A percentile compares a stretch with the other conserved stretches of the same genome.
phyloP scores from a whole-genome alignment of 2,329 filamentous ascomycete genomes.

The Paradendryphiella salina region DNA sequence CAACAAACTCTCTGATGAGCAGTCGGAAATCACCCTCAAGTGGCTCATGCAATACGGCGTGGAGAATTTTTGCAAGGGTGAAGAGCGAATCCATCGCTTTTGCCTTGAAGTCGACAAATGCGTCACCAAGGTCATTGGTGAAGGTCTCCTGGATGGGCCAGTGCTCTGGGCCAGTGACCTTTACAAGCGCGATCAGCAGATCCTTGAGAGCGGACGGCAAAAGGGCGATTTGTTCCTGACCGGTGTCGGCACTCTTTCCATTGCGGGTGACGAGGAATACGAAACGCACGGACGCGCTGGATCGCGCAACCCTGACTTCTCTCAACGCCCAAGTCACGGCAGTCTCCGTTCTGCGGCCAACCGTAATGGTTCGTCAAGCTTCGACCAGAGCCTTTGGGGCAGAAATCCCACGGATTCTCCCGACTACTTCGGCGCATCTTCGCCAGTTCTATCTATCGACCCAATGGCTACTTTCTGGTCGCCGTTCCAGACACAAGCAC shows the following conservation, averaged over 20 bases:
- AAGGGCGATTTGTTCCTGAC: slow-evolving; percentile 55
- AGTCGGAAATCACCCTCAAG: slow-evolving; percentile 78
- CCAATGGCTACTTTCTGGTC: slow-evolving; percentile 87
- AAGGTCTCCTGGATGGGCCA: slow-evolving; percentile 80
- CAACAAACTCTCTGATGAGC: slow-evolving; percentile 95
- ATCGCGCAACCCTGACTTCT: slow-evolving; percentile 50
- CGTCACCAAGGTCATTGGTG: slow-evolving; percentile 81
- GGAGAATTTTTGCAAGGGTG: slow-evolving; percentile 91
- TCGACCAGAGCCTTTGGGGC: slow-evolving; percentile 69
- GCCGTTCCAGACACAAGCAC: slow-evolving; percentile 70
- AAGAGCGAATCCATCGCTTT: slow-evolving; percentile 93
- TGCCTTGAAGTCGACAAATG: slow-evolving; percentile 87
- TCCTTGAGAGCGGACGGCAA: slow-evolving; percentile 57
- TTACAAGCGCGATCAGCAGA: slow-evolving; percentile 74
- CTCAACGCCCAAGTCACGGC: slow-evolving; percentile 57
- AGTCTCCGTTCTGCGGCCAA: slow-evolving; percentile 63
- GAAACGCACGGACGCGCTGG: slow-evolving; percentile 46
- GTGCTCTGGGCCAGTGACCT: slow-evolving; percentile 92
- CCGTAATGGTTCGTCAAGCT: slow-evolving; percentile 69
- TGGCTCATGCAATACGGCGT: slow-evolving; percentile 83
- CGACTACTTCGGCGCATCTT: slow-evolving; percentile 70
- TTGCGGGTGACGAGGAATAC: slow-evolving; percentile 54
- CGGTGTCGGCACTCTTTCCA: slow-evolving; percentile 53
- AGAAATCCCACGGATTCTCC: slow-evolving; percentile 68
- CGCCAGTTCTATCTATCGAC: slow-evolving; percentile 72